These are phyloP conservation scores for Imleria badia DNA, from an alignment of 768 basidiomycete genomes.

Conservation along the genomic window DNA sequence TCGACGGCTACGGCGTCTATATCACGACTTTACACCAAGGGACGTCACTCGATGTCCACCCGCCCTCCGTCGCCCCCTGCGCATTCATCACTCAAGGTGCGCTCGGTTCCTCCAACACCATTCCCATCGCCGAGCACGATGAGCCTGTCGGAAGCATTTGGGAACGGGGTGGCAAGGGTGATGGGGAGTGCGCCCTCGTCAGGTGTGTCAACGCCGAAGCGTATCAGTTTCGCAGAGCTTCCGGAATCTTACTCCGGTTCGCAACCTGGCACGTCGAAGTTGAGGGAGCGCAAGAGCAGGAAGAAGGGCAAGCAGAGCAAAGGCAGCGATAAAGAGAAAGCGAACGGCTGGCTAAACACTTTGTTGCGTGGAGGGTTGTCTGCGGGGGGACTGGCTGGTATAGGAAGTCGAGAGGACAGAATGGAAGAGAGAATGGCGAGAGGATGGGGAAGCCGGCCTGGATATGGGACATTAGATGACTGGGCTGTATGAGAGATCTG, in stretches of 20 bases:
- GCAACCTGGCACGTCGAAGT: constrained; percentile 33
- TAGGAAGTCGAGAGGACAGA: constrained; percentile 43
- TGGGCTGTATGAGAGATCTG: constrained; percentile 46
- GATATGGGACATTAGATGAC: constrained; percentile 48
- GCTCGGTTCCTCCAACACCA: constrained; percentile 37
- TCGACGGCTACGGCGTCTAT: constrained; percentile 77
- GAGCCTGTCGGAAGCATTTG: constrained; percentile 29
- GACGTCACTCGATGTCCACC: constrained; percentile 57
- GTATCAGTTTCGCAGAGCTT: constrained; percentile 76
- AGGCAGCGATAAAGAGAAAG: constrained; percentile 29
- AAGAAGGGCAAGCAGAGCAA: constrained; percentile 37
- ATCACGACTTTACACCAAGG: constrained; percentile 72
- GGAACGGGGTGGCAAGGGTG: constrained; percentile 28
- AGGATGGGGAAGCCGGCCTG: constrained; percentile 46
- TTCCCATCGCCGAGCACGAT: constrained; percentile 34
- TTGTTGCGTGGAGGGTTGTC: constrained; percentile 22
- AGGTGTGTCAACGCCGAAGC: constrained; percentile 60
- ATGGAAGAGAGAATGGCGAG: constrained; percentile 53
- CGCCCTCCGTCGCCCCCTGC: constrained; percentile 60
- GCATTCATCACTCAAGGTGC: constrained; percentile 46
- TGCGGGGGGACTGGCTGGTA: constrained; percentile 21
- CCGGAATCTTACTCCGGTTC: constrained; percentile 61
- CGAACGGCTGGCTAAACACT: constrained; percentile 24
- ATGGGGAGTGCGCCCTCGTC: constrained; percentile 46
- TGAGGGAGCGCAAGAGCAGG: constrained; percentile 31